phyloP scores from a whole-genome alignment of 148 eudicot genomes.

The Amaranthus cruentus region DNA sequence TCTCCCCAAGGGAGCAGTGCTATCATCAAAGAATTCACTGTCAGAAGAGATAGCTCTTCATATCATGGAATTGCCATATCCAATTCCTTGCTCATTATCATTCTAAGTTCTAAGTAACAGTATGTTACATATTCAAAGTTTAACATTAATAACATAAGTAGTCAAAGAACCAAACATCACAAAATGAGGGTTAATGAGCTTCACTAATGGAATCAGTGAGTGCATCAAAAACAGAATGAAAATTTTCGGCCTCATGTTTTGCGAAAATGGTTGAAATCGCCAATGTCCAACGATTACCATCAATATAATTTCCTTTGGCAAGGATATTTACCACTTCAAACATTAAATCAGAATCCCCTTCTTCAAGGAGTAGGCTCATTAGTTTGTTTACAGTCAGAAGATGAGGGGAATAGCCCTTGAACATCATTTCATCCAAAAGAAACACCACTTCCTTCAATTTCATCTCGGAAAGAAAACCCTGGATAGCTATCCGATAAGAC shows the following conservation, averaged over 20 bases:
- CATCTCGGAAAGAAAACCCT: conserved; percentile 46
- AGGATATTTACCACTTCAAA: conserved; percentile 38
- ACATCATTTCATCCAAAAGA: conserved; percentile 79
- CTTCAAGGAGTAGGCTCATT: conserved; percentile 33
- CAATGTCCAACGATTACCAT: conserved; percentile 46
- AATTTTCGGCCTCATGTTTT: conserved; percentile 17
- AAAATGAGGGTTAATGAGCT: neutral
- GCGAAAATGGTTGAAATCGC: conserved; percentile 34
- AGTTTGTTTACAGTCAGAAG: conserved; percentile 32
- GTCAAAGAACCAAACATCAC: too few relatives aligned
- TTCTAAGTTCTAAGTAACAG: too few relatives aligned
- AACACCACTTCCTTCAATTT: conserved; percentile 47
- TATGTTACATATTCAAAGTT: too few relatives aligned
- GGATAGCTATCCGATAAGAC: conserved; percentile 51
- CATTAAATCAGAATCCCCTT: conserved; percentile 33
- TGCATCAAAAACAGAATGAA: conserved; percentile 29
- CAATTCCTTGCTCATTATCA: too few relatives aligned
- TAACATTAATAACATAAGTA: too few relatives aligned
- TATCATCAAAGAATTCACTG: too few relatives aligned
- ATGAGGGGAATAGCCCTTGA: conserved; percentile 55
- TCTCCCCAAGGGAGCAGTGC: too few relatives aligned
- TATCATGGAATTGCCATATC: too few relatives aligned
- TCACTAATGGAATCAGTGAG: conserved; percentile 12
- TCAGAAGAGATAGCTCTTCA: too few relatives aligned
- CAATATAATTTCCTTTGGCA: conserved; percentile 39